Evolutionary conservation across 2,329 filamentous ascomycete species (phyloP).

Genomic region (Onygena corvina): DNA sequence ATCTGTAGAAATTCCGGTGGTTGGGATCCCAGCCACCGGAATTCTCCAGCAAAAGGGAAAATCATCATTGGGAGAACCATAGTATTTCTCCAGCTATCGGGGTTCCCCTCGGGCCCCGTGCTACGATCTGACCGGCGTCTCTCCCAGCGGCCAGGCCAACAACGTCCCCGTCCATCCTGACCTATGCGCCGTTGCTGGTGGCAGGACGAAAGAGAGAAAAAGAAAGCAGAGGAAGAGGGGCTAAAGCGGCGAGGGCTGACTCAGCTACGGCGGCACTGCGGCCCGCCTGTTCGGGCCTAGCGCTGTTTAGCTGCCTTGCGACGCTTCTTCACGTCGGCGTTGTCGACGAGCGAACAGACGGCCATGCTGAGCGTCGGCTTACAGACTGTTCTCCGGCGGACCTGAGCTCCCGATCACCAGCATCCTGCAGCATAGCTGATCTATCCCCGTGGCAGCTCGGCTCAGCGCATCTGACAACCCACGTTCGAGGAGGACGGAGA

Average conservation of each 20-base stretch:
- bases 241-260: background rate
- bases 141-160: background rate
- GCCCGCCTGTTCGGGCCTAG: background rate
- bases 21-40: constrained; percentile 13
- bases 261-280: background rate
- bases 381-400: background rate
- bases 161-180: no score
- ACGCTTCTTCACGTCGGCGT: background rate
- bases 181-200: no score
- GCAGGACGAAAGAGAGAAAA: no score
- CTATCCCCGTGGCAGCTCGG: background rate
- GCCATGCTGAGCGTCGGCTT: background rate
- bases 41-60: background rate
- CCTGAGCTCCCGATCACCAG: background rate
- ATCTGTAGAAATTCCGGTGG: constrained; percentile 5
- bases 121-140: no score
- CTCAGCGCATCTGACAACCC: background rate
- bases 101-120: no score
- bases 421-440: background rate
- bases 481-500: background rate
- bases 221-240: background rate
- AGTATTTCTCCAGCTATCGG: no score
- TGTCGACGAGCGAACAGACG: background rate
- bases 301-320: constrained; percentile 2
- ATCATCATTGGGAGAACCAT: no score